Evolutionary conservation across 1,284 basidiomycete species (phyloP).

Genomic region (Moniliella sp.): DNA sequence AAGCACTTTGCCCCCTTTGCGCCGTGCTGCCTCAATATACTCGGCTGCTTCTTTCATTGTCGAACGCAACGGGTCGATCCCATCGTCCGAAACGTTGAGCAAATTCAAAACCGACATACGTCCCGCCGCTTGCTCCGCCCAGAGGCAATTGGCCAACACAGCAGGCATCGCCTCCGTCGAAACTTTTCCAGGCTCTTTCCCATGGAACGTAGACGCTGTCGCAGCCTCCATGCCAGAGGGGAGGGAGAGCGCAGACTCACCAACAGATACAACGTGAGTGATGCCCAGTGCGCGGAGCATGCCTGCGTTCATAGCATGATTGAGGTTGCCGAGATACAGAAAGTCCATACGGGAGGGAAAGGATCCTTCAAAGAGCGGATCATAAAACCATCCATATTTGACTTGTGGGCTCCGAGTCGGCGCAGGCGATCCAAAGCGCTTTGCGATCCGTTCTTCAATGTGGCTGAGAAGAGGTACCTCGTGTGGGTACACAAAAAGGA

Average conservation of each 20-base stretch:
- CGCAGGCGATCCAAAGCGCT: slow-evolving; percentile 1
- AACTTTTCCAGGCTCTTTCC: background rate
- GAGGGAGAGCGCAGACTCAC: slow-evolving; percentile 57
- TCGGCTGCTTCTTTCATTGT: slow-evolving; percentile 66
- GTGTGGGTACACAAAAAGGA: slow-evolving; percentile 75
- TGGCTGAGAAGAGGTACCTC: slow-evolving; percentile 57
- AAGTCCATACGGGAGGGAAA: slow-evolving; percentile 86
- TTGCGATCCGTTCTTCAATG: slow-evolving; percentile 41
- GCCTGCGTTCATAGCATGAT: slow-evolving; percentile 76
- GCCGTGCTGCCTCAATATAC: slow-evolving; percentile 75
- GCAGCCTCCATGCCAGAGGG: slow-evolving; percentile 1
- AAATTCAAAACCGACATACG: slow-evolving; percentile 70
- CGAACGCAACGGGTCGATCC: slow-evolving; percentile 74
- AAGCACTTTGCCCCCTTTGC: slow-evolving; percentile 65
- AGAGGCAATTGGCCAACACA: slow-evolving; percentile 59
- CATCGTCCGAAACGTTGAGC: slow-evolving; percentile 67
- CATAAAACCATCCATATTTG: slow-evolving; percentile 64
- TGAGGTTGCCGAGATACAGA: slow-evolving; percentile 74
- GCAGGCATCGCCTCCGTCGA: background rate
- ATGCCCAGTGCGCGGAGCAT: slow-evolving; percentile 92
- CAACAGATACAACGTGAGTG: slow-evolving; percentile 87
- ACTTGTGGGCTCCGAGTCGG: slow-evolving; percentile 2
- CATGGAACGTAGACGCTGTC: background rate
- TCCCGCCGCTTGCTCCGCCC: slow-evolving; percentile 63
- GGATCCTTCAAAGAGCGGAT: slow-evolving; percentile 72